Base-by-base conservation (phyloP, 2,329 filamentous ascomycete species). In the Pseudopyrenochaeta lycopersici region DNA sequence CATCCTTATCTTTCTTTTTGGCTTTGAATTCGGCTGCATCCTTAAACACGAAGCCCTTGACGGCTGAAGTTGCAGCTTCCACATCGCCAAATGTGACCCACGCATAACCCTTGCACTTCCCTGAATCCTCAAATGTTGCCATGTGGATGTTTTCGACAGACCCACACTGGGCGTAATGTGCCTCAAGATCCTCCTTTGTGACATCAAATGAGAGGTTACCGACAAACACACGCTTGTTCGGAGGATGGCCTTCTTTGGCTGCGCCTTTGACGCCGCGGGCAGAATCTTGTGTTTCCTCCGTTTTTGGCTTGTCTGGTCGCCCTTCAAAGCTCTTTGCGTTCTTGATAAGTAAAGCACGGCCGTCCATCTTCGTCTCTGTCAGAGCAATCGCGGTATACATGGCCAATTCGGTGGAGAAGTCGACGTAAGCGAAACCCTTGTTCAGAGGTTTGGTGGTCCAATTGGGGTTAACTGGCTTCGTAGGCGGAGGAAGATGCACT, bases 81-180 rank as follows among this genome's bases (percentile, higher is more conserved):
- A 93, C 72, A 45, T 92, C 88, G 71, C 89, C 88, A 77, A 98
- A 99, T 57, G 91, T 91, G 56, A 99, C 87, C 93, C 95, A 99
- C 5, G 89, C 95, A 78, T 90, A 99, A 15, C 95, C 96, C 80
- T 98, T 98, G 81, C 95, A 99, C 80, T 98, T 99, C 38, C 95
- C 95, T 17, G 89, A 89, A 75, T 99, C 96, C 76, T 98, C 91
- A 72, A 99, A 99, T 0, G 93, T 97, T 2, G 95, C 95, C 63
- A 98, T 82, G 78, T 96, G 94, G 60, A 92, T 85, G 79, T 90
- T 90, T 47, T 88, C 86, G 57, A 98, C 86, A 58, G 88, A 83
- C 45, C 95, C 95, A 72, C 94, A 98, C 73, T 89, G 91, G 43
- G 84, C 84, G 75, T 97, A 98, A 72, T 97, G 91, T 60, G 88